Evolutionary conservation across 768 basidiomycete genomes (phyloP), one percentile per base, ranked within the genome.

Genomic region (Asterophora lycoperdoides): DNA sequence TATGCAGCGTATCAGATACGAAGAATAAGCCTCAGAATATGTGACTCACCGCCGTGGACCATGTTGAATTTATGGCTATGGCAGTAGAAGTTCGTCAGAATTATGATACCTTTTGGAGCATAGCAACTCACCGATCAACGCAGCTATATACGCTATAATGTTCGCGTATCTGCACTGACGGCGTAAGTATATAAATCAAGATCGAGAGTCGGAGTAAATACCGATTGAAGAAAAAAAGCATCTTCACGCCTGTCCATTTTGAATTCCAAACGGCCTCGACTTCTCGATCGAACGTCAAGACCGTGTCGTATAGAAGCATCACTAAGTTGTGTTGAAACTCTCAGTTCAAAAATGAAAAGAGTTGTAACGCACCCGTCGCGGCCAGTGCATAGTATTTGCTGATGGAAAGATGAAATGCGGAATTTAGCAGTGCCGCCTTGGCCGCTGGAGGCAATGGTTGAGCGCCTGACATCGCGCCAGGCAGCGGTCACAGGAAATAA

Each of bases 211-310:
- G 23, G 23, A 23, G 14, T 33, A 30, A 40, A 28, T 17, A 52
- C 54, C 50, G 50, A 38, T 56, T 56, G 32, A 56, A 56, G 28
- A 52, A 52, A 28, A 37, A 56, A 19, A 56, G 48, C 15, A 46
- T 28, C 33, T 51, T 56, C 3, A 56, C 54, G 8, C 42, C 41
- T 15, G 54, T 33, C 54, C 54, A 56, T 39, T 44, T 48, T 17
- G 50, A 51, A 18, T 35, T 36, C 50, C 54, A 55, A n/a, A 52
- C 29, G 3, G 41, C 39, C 23, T 52, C 39, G 18, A 56, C 54
- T 29, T 56, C 54, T 4, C 54, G 50, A 43, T 52, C 48, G 36
- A 52, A 39, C 2, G 54, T 56, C 33, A 56, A 35, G 9, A 49
- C 4, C 6, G 46, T 41, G 40, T 56, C 54, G 34, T 56, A 56